These are phyloP conservation scores for Canariomyces notabilis DNA, from an alignment of 2,329 filamentous ascomycete genomes.

Conservation along the genomic window DNA sequence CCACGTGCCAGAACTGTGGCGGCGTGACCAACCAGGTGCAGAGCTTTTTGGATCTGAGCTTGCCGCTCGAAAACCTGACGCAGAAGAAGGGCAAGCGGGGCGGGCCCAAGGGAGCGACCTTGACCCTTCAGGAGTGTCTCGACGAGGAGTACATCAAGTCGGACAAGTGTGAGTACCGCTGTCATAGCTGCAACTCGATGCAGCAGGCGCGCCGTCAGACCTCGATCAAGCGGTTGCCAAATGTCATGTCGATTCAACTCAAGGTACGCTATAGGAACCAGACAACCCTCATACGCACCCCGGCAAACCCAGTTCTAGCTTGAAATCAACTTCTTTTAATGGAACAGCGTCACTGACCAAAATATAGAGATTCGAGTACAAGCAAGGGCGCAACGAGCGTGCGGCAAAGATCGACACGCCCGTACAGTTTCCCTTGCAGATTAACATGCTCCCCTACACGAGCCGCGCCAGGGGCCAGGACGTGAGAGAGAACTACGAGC, in stretches of 20 bases:
- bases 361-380: constrained; percentile 65
- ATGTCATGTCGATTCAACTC: constrained; percentile 85
- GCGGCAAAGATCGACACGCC: constrained; percentile 84
- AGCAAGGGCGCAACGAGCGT: constrained; percentile 59
- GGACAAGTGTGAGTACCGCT: constrained; percentile 87
- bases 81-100: constrained; percentile 59
- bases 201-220: constrained; percentile 81
- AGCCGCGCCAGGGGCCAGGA: constrained; percentile 55
- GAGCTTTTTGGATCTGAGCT: constrained; percentile 83
- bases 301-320: too few species aligned
- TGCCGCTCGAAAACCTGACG: constrained; percentile 72
- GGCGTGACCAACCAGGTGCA: constrained; percentile 79
- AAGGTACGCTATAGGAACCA: too few species aligned
- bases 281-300: too few species aligned
- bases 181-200: constrained; percentile 69
- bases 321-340: too few species aligned
- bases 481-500: constrained; percentile 46
- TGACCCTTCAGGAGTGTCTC: constrained; percentile 68
- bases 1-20: constrained; percentile 83
- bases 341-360: too few species aligned
- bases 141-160: constrained; percentile 80
- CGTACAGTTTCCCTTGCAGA: constrained; percentile 76
- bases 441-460: constrained; percentile 90
- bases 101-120: constrained; percentile 39
- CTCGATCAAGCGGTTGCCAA: constrained; percentile 77